Conservation (phyloP, 1,284 basidiomycete species). For the Omphalotus olearius region DNA sequence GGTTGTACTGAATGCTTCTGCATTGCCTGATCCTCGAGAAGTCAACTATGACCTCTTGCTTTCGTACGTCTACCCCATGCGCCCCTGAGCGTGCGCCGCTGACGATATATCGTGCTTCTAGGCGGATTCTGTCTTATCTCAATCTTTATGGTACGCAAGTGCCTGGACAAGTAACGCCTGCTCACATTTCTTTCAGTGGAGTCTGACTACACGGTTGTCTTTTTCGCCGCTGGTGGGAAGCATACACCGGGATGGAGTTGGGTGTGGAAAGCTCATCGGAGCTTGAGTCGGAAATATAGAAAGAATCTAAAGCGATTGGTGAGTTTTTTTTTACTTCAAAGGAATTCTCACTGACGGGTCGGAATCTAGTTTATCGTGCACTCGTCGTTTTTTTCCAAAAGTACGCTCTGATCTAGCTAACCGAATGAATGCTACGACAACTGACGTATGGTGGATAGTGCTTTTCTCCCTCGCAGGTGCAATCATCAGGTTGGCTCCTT, state of each 20-base stretch:
- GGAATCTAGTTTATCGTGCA: conserved; percentile 71
- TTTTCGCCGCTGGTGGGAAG: conserved; percentile 77
- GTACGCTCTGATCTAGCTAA: conserved; percentile 34
- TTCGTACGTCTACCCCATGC: conserved; percentile 44
- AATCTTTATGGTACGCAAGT: conserved; percentile 65
- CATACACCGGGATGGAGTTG: conserved; percentile 82
- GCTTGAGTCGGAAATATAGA: conserved; percentile 76
- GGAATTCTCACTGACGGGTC: neutral
- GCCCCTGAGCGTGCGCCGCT: conserved; percentile 8
- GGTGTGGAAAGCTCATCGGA: conserved; percentile 86
- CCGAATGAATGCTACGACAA: conserved; percentile 2
- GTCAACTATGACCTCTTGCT: conserved; percentile 77
- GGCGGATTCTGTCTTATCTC: conserved; percentile 71
- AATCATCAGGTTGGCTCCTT: conserved; percentile 62
- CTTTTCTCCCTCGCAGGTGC: conserved; percentile 81
- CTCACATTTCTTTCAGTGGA: conserved; percentile 51
- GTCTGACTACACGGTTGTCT: conserved; percentile 82
- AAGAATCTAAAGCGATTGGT: conserved; percentile 84
- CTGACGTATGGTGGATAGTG: conserved; percentile 41
- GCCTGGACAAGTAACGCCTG: neutral
- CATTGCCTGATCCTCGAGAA: conserved; percentile 72
- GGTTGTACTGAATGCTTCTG: conserved; percentile 78
- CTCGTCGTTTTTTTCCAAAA: conserved; percentile 84
- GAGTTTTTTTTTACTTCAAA: conserved; percentile 19
- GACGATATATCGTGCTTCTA: conserved; percentile 22